Percentiles rank a stretch among this genome's conserved stretches.
phyloP scores from a whole-genome alignment of 805 yeast genomes.

The Myxozyma udenii region DNA sequence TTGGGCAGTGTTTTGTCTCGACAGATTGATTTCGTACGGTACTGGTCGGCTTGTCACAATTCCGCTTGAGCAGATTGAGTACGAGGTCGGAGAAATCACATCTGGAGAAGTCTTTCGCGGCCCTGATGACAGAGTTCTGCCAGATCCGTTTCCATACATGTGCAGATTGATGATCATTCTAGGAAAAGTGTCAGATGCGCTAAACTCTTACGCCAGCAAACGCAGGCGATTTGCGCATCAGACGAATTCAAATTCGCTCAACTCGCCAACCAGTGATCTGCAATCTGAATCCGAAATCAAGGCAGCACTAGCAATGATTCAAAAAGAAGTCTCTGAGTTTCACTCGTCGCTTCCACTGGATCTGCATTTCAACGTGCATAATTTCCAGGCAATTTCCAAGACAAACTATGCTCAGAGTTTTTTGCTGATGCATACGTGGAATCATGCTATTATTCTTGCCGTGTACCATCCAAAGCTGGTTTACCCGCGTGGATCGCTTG shows the following conservation, averaged over 20 bases:
- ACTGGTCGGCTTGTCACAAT: constrained; percentile 33
- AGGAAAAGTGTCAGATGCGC: constrained; percentile 34
- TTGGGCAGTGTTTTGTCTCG: constrained; percentile 34
- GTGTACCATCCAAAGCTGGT: constrained; percentile 35
- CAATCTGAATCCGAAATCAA: neutral
- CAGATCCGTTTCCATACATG: constrained; percentile 34
- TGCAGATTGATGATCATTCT: constrained; percentile 31
- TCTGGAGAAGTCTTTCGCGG: constrained; percentile 9
- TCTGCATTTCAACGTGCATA: constrained; percentile 33
- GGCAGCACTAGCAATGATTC: constrained; percentile 16
- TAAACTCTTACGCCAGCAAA: constrained; percentile 25
- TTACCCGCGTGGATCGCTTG: constrained; percentile 32
- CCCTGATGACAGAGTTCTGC: constrained; percentile 13
- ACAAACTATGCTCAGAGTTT: constrained; percentile 33
- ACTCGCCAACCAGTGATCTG: no score
- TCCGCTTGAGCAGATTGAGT: constrained; percentile 30
- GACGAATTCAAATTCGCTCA: neutral
- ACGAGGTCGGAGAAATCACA: constrained; percentile 16
- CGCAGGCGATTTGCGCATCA: neutral
- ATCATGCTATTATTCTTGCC: constrained; percentile 35
- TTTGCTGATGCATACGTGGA: constrained; percentile 33
- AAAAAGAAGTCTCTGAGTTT: constrained; percentile 32
- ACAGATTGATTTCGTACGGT: constrained; percentile 34
- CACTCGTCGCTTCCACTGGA: constrained; percentile 32
- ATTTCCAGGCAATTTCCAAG: constrained; percentile 33